These are phyloP conservation scores for Podila minutissima DNA, from an alignment of 192 early-diverging fungal genomes.

Conservation along the genomic window DNA sequence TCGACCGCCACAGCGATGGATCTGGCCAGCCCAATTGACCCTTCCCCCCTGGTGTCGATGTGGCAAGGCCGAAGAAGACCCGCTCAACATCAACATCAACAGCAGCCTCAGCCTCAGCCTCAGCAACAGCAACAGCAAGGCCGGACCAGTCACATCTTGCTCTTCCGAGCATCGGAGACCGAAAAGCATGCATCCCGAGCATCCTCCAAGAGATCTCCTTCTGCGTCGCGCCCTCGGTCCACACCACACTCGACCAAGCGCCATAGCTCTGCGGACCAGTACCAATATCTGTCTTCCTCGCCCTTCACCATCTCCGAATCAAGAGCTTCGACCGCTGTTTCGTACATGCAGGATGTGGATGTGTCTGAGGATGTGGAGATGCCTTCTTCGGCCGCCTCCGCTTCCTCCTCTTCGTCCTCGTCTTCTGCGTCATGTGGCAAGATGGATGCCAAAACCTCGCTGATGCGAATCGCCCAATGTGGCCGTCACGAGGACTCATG, in stretches of 20 bases:
- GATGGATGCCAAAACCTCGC: conserved; percentile 25
- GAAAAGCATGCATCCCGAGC: conserved; percentile 9
- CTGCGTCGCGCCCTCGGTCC: conserved; percentile 20
- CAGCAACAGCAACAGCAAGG: conserved; percentile 4
- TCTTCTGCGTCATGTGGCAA: background rate
- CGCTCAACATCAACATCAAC: background rate
- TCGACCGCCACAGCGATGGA: conserved; percentile 5
- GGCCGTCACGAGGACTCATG: conserved; percentile 26
- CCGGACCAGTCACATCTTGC: conserved; percentile 14
- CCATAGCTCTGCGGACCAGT: conserved; percentile 7
- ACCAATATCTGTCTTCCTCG: background rate
- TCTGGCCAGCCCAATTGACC: background rate
- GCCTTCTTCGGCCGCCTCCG: background rate
- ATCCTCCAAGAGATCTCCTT: conserved; percentile 7
- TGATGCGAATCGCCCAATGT: conserved; percentile 45
- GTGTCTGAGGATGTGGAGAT: background rate
- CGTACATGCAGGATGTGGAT: conserved; percentile 1
- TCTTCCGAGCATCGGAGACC: conserved; percentile 26
- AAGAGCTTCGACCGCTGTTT: background rate
- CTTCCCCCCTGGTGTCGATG: background rate
- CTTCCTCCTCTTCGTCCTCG: background rate
- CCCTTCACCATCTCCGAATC: background rate
- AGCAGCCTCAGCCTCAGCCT: too few relatives aligned
- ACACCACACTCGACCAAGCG: conserved; percentile 12
- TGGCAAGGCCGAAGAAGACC: background rate